A percentile compares a stretch with the other conserved stretches of the same genome.
phyloP scores from a whole-genome alignment of 176 grass and related monocot genomes.

The Dendrocalamus sinicus region DNA sequence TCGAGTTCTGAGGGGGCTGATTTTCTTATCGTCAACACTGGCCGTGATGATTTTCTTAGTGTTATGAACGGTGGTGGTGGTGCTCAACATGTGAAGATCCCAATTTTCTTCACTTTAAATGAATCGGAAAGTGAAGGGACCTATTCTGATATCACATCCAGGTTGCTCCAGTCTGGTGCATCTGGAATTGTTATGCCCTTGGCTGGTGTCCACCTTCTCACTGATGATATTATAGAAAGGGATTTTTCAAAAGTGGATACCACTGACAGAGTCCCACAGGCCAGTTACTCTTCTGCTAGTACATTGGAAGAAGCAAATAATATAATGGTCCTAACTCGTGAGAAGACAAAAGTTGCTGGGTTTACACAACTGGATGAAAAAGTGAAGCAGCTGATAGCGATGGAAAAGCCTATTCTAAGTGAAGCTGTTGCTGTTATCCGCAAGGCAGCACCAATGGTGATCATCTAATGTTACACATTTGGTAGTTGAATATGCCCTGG shows the following conservation, averaged over 20 bases:
- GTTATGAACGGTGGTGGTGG: conserved; percentile 44
- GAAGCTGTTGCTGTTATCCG: conserved; percentile 77
- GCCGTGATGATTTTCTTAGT: conserved; percentile 37
- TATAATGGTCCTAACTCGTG: conserved; percentile 52
- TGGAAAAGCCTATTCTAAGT: conserved; percentile 67
- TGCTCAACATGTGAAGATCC: conserved; percentile 72
- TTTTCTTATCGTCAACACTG: conserved; percentile 78
- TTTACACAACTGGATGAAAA: conserved; percentile 82
- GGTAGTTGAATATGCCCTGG: conserved; percentile 87
- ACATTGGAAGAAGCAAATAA: conserved; percentile 52
- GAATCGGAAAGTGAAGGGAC: conserved; percentile 45
- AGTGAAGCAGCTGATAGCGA: conserved; percentile 71
- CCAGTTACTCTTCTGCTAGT: conserved; percentile 49
- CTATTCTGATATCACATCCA: conserved; percentile 65
- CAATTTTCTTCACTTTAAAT: conserved; percentile 68
- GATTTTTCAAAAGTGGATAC: conserved; percentile 56
- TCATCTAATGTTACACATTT: conserved; percentile 99
- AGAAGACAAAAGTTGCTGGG: conserved; percentile 67
- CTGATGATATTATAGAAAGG: conserved; percentile 61
- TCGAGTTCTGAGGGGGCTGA: conserved; percentile 87
- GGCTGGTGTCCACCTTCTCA: conserved; percentile 54
- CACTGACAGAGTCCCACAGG: conserved; percentile 43
- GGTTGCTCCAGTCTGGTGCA: conserved; percentile 74
- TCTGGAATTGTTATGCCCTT: conserved; percentile 77
- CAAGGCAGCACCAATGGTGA: conserved; percentile 98